Percentiles rank a stretch among this genome's conserved stretches.
Conservation (phyloP, 148 eudicot species). For the Mesembryanthemum crystallinum region DNA sequence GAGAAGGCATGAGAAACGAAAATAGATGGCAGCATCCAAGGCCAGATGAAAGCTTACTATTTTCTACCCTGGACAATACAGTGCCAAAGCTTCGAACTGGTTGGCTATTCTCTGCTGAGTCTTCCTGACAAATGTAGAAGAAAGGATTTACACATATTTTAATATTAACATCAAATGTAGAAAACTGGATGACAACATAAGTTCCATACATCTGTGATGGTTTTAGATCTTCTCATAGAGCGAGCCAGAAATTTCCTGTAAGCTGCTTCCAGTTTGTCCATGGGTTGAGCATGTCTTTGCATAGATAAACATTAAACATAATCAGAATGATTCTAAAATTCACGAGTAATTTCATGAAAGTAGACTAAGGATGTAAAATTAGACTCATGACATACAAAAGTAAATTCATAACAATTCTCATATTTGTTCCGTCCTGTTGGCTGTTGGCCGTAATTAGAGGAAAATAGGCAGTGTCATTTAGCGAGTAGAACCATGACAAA, state of each 20-base stretch:
- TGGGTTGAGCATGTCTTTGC: conserved; percentile 57
- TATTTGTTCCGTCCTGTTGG: background rate
- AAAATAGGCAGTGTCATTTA: background rate
- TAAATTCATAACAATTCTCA: background rate
- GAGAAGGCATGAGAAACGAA: background rate
- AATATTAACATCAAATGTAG: conserved; percentile 6
- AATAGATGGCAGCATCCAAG: background rate
- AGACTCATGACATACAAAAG: background rate
- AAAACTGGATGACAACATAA: conserved; percentile 5
- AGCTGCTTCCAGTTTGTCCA: conserved; percentile 51
- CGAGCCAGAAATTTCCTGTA: conserved; percentile 64
- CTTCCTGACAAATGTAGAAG: conserved; percentile 52
- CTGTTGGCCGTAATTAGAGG: background rate
- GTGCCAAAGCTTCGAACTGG: conserved; percentile 84
- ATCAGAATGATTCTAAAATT: conserved; percentile 3
- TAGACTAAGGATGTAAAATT: background rate
- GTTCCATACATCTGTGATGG: conserved; percentile 51
- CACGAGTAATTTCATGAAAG: background rate
- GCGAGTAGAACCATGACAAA: background rate
- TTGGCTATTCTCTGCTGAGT: conserved; percentile 38
- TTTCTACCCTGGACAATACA: conserved; percentile 50
- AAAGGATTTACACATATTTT: background rate
- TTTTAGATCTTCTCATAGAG: conserved; percentile 60
- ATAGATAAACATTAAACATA: background rate
- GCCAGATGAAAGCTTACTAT: conserved; percentile 32